These are phyloP conservation scores for Calocera viscosa DNA, from an alignment of 768 basidiomycete species.

Conservation along the genomic window DNA sequence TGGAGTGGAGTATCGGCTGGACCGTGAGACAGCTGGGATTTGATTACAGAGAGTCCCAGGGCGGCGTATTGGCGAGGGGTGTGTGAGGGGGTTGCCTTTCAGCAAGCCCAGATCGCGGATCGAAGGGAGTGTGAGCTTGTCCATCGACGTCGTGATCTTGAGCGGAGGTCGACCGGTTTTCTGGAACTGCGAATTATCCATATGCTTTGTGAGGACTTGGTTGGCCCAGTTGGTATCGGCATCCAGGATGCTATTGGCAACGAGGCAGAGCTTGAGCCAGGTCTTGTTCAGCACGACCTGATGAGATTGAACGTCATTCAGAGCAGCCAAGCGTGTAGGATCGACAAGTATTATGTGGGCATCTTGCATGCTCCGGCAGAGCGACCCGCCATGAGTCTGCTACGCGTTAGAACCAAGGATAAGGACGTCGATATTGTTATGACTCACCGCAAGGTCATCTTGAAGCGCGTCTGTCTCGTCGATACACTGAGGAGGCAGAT, in stretches of 20 bases:
- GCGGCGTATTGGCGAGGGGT: background rate
- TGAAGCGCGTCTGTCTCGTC: background rate
- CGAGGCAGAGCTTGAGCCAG: background rate
- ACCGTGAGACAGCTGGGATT: no score
- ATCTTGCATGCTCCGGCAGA: background rate
- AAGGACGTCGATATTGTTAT: no score
- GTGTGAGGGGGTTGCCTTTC: background rate
- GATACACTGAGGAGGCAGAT: background rate
- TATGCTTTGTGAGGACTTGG: background rate
- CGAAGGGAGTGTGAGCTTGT: background rate
- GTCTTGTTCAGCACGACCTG: background rate
- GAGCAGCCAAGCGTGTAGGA: background rate
- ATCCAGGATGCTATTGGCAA: background rate
- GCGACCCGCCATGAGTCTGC: background rate
- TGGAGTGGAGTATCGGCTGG: no score
- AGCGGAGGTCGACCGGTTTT: background rate
- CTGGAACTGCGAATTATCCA: background rate
- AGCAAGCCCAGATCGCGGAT: background rate
- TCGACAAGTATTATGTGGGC: background rate
- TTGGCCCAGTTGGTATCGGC: background rate
- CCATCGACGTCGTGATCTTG: background rate
- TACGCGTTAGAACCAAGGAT: no score
- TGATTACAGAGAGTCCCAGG: background rate
- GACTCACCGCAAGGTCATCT: background rate
- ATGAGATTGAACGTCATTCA: background rate